These are phyloP conservation scores for Suillus brevipes DNA, from an alignment of 768 basidiomycete species.

Conservation along the genomic window DNA sequence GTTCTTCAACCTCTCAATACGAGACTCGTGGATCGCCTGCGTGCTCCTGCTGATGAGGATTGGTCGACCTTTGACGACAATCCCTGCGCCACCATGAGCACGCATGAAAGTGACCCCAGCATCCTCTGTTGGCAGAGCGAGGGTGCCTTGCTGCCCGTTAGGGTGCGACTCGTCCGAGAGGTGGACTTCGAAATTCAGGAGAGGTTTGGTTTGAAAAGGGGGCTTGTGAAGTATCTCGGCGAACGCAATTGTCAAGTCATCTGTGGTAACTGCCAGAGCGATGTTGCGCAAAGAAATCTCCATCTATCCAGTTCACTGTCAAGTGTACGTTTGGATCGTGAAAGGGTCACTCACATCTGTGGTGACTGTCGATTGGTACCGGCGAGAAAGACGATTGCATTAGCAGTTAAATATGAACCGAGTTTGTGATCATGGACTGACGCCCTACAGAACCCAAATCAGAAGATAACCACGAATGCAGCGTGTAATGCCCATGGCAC, in stretches of 20 bases:
- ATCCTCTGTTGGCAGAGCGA: conserved; percentile 28
- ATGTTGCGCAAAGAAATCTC: conserved; percentile 37
- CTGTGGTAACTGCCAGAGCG: conserved; percentile 24
- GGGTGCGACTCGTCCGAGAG: background rate
- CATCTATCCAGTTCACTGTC: conserved; percentile 23
- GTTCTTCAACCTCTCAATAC: too few species aligned
- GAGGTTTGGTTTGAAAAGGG: conserved; percentile 29
- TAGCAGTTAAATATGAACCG: background rate
- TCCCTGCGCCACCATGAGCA: conserved; percentile 24
- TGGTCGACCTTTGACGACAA: conserved; percentile 26
- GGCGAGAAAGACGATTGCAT: background rate
- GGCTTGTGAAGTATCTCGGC: conserved; percentile 35
- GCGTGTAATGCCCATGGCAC: background rate
- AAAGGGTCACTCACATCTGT: background rate
- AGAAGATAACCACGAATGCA: background rate
- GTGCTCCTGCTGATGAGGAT: conserved; percentile 25
- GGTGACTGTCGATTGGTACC: background rate
- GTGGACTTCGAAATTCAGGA: conserved; percentile 35
- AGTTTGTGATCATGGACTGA: background rate
- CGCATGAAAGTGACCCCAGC: conserved; percentile 26
- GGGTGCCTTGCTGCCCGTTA: conserved; percentile 30
- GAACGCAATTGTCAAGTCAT: conserved; percentile 35
- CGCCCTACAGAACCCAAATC: background rate
- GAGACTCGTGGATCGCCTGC: conserved; percentile 19
- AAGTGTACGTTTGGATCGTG: background rate